These are phyloP conservation scores for Boechera stricta DNA, from an alignment of 345 rosid species.

Conservation along the genomic window DNA sequence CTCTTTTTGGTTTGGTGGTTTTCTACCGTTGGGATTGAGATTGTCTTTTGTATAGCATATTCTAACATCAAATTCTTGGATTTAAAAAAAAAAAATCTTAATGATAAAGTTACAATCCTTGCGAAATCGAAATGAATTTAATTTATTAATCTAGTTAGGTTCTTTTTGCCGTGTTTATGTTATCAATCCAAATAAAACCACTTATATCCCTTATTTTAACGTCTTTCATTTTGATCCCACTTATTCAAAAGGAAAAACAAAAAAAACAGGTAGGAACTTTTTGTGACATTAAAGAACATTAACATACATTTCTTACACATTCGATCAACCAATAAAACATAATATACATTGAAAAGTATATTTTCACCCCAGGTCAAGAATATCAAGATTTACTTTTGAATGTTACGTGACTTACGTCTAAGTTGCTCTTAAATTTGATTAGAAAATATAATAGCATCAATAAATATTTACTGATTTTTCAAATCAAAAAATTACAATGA, in stretches of 20 bases:
- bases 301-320: not conserved
- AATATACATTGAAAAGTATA: conserved; percentile 1
- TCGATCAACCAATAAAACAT: not conserved
- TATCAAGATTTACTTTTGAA: not conserved
- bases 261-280: not conserved
- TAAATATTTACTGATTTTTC: not conserved
- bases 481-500: not conserved
- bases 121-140: not conserved
- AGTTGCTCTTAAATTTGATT: not conserved
- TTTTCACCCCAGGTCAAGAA: not conserved
- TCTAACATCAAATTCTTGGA: too few relatives aligned
- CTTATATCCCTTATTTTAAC: not conserved
- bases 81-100: too few relatives aligned
- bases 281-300: not conserved
- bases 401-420: not conserved
- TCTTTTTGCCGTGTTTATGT: not conserved
- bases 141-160: not conserved
- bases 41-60: too few relatives aligned
- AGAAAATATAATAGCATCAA: not conserved
- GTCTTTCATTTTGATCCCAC: not conserved
- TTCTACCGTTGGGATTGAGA: too few relatives aligned
- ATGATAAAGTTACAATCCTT: too few relatives aligned
- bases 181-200: not conserved
- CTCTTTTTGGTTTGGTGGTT: conserved; percentile 10
- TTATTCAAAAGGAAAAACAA: not conserved